Evolutionary conservation across 306 rosid species (phyloP), one percentile per base, ranked within the genome.

Genomic region (Cyamopsis tetragonoloba): DNA sequence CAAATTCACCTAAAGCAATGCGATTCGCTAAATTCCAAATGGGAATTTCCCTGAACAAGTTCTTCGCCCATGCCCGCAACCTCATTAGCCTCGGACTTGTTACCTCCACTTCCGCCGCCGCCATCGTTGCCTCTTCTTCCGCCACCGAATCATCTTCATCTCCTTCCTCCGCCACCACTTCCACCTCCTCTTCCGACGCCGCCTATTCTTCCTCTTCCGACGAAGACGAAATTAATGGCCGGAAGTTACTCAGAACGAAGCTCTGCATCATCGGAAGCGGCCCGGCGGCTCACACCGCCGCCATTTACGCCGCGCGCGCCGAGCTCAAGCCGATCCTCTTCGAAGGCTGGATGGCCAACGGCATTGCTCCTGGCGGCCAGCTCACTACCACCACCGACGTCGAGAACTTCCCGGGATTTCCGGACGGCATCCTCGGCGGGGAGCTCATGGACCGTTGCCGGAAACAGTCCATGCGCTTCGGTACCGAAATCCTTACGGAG

Each of bases 311-410:
- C 0, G 83, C 91, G 1, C 84, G 96, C 1, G 98, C 96, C 1
- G 96, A 87, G 79, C 86, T 92, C 19, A 84, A 79, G 50, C 96
- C 98, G 15, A 58, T 89, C 3, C 84, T 92, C 13, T 92, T 92
- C 32, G 96, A 92, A 77, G 96, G 96, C 0, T 89, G 90, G 89
- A 92, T 89, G 96, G 98, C 95, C 53, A 89, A 89, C 65, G 89
- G 69, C 61, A 76, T 86, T 39, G 95, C 91, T 31, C 89, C 96
- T 0, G 98, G 96, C 1, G 95, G 96, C 18, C 98, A 92, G 82
- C 93, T 88, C 62, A 89, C 96, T 15, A 89, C 95, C 26, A 89
- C 97, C 43, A 62, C 98, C 34, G 96, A 87, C 8, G 98, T 92
- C 63, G 97, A 92, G 85, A 92, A 92, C 41, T 92, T 89, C 68